A percentile compares a stretch with the other conserved stretches of the same genome.
Evolutionary conservation across 1,139 yeast genomes (phyloP).

Genomic region (Debaryomycetaceae sp.): DNA sequence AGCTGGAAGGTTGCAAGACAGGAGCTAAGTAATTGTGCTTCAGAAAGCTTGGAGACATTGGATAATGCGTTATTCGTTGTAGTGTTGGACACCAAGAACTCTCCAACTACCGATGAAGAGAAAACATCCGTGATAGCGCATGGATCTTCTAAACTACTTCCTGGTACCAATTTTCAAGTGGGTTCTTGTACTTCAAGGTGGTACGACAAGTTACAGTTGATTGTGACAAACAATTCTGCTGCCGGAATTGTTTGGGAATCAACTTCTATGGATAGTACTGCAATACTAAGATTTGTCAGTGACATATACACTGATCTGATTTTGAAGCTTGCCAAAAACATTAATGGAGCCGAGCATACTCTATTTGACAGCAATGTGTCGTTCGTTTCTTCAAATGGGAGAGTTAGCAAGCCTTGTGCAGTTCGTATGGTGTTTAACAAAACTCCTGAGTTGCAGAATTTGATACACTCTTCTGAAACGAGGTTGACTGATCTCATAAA

Average conservation of each 20-base stretch:
- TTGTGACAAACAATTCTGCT: conserved; percentile 65
- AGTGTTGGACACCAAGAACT: conserved; percentile 53
- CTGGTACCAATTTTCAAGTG: conserved; percentile 54
- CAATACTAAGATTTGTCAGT: conserved; percentile 67
- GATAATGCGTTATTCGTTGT: conserved; percentile 67
- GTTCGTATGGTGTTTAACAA: conserved; percentile 45
- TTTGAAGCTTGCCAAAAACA: conserved; percentile 64
- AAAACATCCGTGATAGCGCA: conserved; percentile 50
- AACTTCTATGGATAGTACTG: conserved; percentile 75
- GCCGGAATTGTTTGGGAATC: conserved; percentile 78
- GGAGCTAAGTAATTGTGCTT: conserved; percentile 45
- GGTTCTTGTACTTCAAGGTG: conserved; percentile 79
- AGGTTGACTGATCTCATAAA: conserved; percentile 70
- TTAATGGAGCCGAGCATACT: conserved; percentile 68
- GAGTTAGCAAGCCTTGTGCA: conserved; percentile 39
- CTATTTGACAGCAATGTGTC: conserved; percentile 46
- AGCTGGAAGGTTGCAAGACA: conserved; percentile 61
- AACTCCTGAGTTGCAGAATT: conserved; percentile 41
- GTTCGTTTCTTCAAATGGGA: conserved; percentile 35
- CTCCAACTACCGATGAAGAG: conserved; percentile 51
- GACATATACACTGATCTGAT: conserved; percentile 76
- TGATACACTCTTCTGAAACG: conserved; percentile 70
- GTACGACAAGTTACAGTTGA: conserved; percentile 72
- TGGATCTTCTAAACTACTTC: conserved; percentile 58
- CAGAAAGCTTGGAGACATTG: conserved; percentile 42